Base-by-base conservation (phyloP, 306 rosid species). In the Biancaea sappan region DNA sequence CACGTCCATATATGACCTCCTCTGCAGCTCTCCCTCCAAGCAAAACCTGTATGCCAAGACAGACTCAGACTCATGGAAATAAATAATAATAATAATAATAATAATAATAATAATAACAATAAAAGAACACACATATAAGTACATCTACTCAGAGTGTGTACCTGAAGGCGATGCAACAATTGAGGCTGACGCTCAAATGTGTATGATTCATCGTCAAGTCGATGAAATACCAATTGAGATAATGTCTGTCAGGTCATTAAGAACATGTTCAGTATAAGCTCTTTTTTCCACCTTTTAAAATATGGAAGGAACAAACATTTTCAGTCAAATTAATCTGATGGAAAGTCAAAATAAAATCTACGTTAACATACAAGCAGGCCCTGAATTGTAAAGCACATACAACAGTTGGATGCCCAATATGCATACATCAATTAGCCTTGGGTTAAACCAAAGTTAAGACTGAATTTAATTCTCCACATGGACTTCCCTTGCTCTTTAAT, bases 11-110 rank as follows among this genome's bases (percentile, higher is more conserved):
- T 32, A 92, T 87, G 78, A 95, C 89, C 84, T 95, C 99, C 78
- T 95, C 99, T 0, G 99, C 98, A 18, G 99, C 99, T 80, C 99
- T 87, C 52, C 92, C 99, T 75, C 98, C 98, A 47, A 95, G 97
- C 50, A 92, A 86, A 75, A 95, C 97, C 99, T 95, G 83, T 72
- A 73, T 2, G 37, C 6, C 16, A 52, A 66, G 26, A 65, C 44
- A n/a, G 60, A 29, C 29, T 58, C 18, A 38, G 58, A 25, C 29
- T 58, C 16, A 28, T 60, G 53, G 75, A 79, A 76, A 72, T 29
- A 14, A 64, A 54, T 76, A 71, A 74, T 78, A 11, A 51, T 41
- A 18, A 22, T 59, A 70, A 58, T 63, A 19, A 19, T 22, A 21
- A 28, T 60, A 51, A 56, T 76, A 71, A 74, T 78, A 11, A 51